Evolutionary conservation across 2,329 filamentous ascomycete genomes (phyloP).

Genomic region (Penicillium sp.): DNA sequence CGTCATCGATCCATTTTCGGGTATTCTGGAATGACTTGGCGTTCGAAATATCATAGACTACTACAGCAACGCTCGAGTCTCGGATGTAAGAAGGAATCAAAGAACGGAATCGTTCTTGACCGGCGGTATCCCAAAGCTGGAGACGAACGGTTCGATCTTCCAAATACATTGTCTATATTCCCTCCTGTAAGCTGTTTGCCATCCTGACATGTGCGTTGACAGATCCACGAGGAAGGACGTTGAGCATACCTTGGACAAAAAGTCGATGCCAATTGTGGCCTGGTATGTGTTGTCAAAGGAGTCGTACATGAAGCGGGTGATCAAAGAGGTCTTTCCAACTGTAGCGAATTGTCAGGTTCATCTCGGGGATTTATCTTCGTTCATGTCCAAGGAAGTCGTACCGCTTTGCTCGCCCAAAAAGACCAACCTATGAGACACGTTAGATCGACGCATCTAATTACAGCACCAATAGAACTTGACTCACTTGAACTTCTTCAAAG

Average conservation of each 20-base stretch:
- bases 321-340: constrained; percentile 98
- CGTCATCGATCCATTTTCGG: constrained; percentile 98
- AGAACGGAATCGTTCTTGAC: constrained; percentile 94
- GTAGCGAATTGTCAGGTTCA: constrained; percentile 20
- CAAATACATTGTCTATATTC: constrained; percentile 85
- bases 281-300: constrained; percentile 99
- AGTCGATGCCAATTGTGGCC: constrained; percentile 98
- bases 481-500: constrained; percentile 99
- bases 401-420: constrained; percentile 98
- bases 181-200: background rate
- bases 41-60: constrained; percentile 98
- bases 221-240: background rate
- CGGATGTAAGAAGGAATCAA: constrained; percentile 98
- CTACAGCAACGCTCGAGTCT: constrained; percentile 94
- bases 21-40: constrained; percentile 98
- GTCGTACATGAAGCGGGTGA: constrained; percentile 99
- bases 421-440: constrained; percentile 64
- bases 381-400: constrained; percentile 45
- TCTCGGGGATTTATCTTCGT: background rate
- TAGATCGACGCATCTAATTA: constrained; percentile 3
- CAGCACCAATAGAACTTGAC: constrained; percentile 13
- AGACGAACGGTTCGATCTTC: constrained; percentile 96
- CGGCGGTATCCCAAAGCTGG: constrained; percentile 97
- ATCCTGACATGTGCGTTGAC: too few species aligned
- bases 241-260: constrained; percentile 78